Evolutionary conservation across 2,329 filamentous ascomycete genomes (phyloP), one percentile per base, ranked within the genome.

Genomic region (Rutstroemia sydowiana): DNA sequence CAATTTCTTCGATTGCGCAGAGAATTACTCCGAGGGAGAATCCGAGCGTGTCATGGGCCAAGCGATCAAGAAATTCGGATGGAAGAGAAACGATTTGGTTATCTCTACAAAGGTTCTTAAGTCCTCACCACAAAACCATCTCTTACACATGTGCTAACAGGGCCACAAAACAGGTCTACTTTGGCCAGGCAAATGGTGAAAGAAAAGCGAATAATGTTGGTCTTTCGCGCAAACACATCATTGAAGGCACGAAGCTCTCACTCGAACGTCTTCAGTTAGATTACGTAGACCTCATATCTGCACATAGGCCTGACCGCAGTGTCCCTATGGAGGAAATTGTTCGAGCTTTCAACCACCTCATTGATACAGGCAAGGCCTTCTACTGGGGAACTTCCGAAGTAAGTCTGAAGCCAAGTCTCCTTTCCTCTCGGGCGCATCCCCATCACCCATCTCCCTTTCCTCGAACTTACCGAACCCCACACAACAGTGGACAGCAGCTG

Each of bases 321-420:
- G 86, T 82, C 0, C 84, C 83, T 2, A 86, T 87, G 70, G 81
- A 85, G 66, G 84, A 87, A 70, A 81, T 77, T 2, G 82, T 87
- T 34, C 78, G 82, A 48, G 81, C 78, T 48, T 87, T 88, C 71
- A 86, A 86, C 71, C 74, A 85, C 66, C 69, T 87, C 48, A 85
- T 88, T 65, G 73, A 81, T 66, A 75, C 73, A 0, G 84, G 84
- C 58, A 82, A 85, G 69, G 79, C 81, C 2, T 78, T 87, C 57
- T 85, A 86, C 71, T 85, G 82, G 82, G 82, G 82, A 39, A 86
- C 82, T 0, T 84, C 79, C 0, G 80, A 85, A 66, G 86, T 82
- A 82, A 75, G 73, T 55, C 78, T 82, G 40, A 75, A 78, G 52
- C 81, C 85, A 69, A 84, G 85, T 62, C 5, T 73, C 79, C 53